Base-by-base conservation (phyloP, 257 asterid genomes). In the Oldenlandia corymbosa region DNA sequence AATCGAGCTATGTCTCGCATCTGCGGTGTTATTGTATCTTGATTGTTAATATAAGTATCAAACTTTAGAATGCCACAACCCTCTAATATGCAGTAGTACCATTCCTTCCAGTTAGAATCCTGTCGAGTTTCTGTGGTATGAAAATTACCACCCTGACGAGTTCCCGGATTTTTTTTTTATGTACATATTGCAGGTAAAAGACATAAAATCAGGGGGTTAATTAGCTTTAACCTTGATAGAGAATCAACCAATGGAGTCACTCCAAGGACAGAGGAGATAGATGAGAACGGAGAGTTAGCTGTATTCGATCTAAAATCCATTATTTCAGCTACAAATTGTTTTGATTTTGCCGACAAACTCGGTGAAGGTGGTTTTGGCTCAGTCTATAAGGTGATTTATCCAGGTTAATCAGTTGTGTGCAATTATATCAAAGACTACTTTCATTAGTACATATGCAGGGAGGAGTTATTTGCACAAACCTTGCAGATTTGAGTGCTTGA, bases 341-440 rank as follows among this genome's bases (percentile, higher is more conserved):
- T 66, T 55, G 63, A 64, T 41, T 18, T 5, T 9, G 46, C 62
- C 12, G 60, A 72, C 42, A 72, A 66, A 34, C 72, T 72, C 4
- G 76, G 76, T 32, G 76, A 72, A 66, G 76, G 76, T 13, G 76
- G 76, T 50, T 72, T 72, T 18, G 76, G 76, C 42, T 60, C 72
- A 5, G 76, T 72, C 30, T 72, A 66, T 53, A 72, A 72, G 76
- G 76, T 71, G 28, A 55, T 42, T 42, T 58, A 59, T 20, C 37
- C 20, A 21, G 10, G 27, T 51, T 65, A 36, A 20, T 24, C 58
- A 52, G 27, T 41, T 41, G 13, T 41, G 45, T 41, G 11, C 45
- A 5, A 41, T 41, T 5, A 14, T 41, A 41, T 41, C 13, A 41
- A n/a, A 34, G 39, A 34, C 6, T 3, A 34, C 39, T 34, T 34